Evolutionary conservation across 2,329 filamentous ascomycete genomes (phyloP).

Genomic region (Exophiala sideris): DNA sequence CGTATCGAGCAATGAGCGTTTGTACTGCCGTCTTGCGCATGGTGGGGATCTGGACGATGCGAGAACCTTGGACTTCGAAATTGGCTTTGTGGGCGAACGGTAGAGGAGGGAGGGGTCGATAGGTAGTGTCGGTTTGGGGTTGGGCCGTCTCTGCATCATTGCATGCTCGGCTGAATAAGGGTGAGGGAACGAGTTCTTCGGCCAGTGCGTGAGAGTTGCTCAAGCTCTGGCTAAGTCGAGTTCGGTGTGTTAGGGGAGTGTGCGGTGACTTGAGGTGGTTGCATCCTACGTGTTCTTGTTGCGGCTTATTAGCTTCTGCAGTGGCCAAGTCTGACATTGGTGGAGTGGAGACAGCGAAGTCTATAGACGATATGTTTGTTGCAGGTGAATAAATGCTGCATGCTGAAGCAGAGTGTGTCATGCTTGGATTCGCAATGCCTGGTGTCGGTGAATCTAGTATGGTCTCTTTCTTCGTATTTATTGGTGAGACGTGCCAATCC

Average conservation of each 20-base stretch:
- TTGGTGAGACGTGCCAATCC: background rate
- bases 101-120: slow-evolving; percentile 21
- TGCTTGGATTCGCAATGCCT: background rate
- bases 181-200: slow-evolving; percentile 27
- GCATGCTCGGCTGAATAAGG: slow-evolving; percentile 24
- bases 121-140: background rate
- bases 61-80: slow-evolving; percentile 19
- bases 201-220: slow-evolving; percentile 20
- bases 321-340: background rate
- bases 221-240: slow-evolving; percentile 21
- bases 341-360: background rate
- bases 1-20: slow-evolving; percentile 25
- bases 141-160: slow-evolving; percentile 3
- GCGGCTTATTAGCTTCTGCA: background rate
- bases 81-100: slow-evolving; percentile 23
- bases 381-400: slow-evolving; percentile 7
- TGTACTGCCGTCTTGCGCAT: slow-evolving; percentile 25
- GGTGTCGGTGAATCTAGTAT: background rate
- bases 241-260: slow-evolving; percentile 7
- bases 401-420: slow-evolving; percentile 2
- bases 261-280: background rate
- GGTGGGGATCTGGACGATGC: slow-evolving; percentile 18
- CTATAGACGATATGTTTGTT: background rate
- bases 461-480: background rate
- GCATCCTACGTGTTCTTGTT: background rate